These are phyloP conservation scores for Gnomoniopsis sp. DNA, from an alignment of 2,329 filamentous ascomycete species.

Conservation along the genomic window DNA sequence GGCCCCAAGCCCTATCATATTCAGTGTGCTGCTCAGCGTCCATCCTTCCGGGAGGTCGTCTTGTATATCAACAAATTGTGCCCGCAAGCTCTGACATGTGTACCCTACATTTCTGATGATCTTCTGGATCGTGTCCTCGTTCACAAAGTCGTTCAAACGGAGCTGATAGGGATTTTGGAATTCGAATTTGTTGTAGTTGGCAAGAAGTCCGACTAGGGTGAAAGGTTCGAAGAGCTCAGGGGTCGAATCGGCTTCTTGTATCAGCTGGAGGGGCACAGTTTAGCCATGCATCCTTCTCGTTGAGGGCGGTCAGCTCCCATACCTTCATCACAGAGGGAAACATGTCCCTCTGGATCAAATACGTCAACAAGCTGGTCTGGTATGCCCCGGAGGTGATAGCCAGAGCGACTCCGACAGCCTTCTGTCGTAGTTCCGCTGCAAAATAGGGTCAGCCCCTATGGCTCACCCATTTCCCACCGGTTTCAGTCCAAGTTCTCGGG, in stretches of 20 bases:
- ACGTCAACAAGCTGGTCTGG: conserved; percentile 88
- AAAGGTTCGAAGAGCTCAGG: conserved; percentile 70
- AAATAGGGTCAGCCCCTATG: conserved; percentile 23
- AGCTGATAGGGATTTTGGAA: conserved; percentile 95
- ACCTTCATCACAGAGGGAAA: conserved; percentile 96
- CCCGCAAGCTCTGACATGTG: conserved; percentile 65
- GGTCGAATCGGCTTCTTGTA: conserved; percentile 71
- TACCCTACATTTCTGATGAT: conserved; percentile 74
- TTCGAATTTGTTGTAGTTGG: conserved; percentile 99
- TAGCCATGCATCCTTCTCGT: neutral
- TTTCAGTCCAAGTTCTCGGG: neutral
- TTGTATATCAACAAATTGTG: conserved; percentile 78
- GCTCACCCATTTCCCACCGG: neutral
- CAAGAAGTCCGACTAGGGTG: conserved; percentile 77
- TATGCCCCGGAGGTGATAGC: conserved; percentile 91
- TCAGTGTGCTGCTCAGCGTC: conserved; percentile 76
- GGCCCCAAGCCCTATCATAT: conserved; percentile 77
- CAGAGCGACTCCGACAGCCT: conserved; percentile 77
- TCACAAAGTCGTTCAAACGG: conserved; percentile 91
- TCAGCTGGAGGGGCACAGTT: conserved; percentile 51
- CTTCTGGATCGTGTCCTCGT: conserved; percentile 80
- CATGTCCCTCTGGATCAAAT: conserved; percentile 90
- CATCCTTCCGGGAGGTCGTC: conserved; percentile 90
- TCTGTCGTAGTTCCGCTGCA: conserved; percentile 69
- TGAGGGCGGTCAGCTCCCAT: conserved; percentile 19